phyloP scores from a whole-genome alignment of 2,329 filamentous ascomycete genomes.

The Apiospora malaysiana region DNA sequence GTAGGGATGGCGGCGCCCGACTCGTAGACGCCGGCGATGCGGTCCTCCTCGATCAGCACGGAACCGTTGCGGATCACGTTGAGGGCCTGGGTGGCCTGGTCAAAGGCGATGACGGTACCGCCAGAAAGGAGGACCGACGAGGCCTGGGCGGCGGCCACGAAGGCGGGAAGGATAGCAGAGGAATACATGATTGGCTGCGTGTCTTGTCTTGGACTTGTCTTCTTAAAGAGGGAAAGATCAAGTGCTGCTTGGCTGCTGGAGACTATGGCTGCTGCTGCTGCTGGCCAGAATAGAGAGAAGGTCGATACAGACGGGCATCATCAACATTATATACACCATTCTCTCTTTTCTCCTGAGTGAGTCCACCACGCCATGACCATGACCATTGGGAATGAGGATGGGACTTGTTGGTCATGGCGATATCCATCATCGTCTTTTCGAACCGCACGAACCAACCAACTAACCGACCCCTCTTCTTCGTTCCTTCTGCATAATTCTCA shows the following conservation, averaged over 20 bases:
- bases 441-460: neutral
- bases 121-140: conserved; percentile 35
- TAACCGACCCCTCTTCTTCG: neutral
- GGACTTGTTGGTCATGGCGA: neutral
- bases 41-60: conserved; percentile 42
- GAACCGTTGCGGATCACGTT: conserved; percentile 38
- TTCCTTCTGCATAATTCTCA: neutral
- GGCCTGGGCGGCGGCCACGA: conserved; percentile 38
- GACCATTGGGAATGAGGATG: too few species aligned
- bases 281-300: neutral
- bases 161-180: conserved; percentile 29
- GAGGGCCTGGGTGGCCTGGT: conserved; percentile 34
- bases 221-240: neutral
- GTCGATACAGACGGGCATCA: neutral
- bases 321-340: conserved; percentile 1
- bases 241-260: conserved; percentile 4
- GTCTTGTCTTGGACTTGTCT: conserved; percentile 6
- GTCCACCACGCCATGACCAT: neutral
- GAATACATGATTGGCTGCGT: conserved; percentile 27
- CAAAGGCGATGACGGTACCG: conserved; percentile 38
- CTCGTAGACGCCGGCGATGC: conserved; percentile 40
- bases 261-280: neutral
- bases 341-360: neutral
- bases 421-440: neutral
- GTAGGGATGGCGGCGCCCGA: conserved; percentile 32